Evolutionary conservation across 768 basidiomycete species (phyloP), one percentile per base, ranked within the genome.

Genomic region (Leccinellum albellum): DNA sequence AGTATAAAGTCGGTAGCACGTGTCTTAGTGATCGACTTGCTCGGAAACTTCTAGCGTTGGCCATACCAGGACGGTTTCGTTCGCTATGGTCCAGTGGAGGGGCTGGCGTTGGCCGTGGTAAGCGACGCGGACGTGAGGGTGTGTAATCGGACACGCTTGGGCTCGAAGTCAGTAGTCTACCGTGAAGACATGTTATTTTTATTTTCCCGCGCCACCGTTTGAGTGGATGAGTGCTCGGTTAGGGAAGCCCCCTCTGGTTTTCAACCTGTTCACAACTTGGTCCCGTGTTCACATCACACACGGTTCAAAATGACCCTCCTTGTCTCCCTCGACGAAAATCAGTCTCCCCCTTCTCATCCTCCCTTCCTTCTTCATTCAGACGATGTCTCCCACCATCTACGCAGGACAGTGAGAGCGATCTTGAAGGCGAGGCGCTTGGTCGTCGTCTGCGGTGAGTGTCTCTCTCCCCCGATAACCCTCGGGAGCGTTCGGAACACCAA

Each of bases 341-440:
- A 79, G 47, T 73, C 77, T 5, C 68, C 77, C 3, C 82, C 86
- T 26, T 33, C 73, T n/a, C 74, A 74, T 0, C 87, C 87, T 4
- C 61, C 84, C 1, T 89, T 88, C 67, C 73, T 88, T 46, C 64
- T 76, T 12, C 74, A 74, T 29, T 65, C 84, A n/a, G 55, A 72
- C 23, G 76, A 85, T 61, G 76, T 76, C 15, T 64, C 60, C 29
- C 66, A 73, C 35, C 82, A 87, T 53, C 66, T 87, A 33, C 71
- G 76, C 52, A 82, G 78, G 61, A 79, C 81, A 15, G 73, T 88
- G 56, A 85, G 81, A 65, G 77, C 89, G 29, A 85, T 93, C 60
- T 68, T 89, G 65, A 90, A 89, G 73, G 89, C 92, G 8, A 87
- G 82, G 70, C 81, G 89, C 51, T 81, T 94, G 66, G 89, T 92